Conservation (phyloP, 169 alveolate species). For the Cryptosporidium sp. region DNA sequence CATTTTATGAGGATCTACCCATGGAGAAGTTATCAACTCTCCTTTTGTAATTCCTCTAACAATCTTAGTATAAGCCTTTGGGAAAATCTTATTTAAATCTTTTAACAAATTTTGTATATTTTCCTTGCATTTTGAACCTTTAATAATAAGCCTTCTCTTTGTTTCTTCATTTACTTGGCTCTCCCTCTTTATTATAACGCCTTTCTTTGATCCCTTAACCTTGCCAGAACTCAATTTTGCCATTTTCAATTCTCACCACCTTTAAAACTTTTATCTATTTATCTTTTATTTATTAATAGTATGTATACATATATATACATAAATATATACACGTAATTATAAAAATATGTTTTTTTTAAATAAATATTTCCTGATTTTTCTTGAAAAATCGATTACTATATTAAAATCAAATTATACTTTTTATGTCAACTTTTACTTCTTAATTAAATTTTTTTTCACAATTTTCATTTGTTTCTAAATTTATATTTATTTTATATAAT, state of each 20-base stretch:
- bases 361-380: neutral
- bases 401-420: neutral
- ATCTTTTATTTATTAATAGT: neutral
- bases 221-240: conserved; percentile 32
- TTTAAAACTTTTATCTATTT: too few species aligned
- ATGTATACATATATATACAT: neutral
- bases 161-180: conserved; percentile 68
- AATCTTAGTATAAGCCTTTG: conserved; percentile 48
- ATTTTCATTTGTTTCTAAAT: neutral
- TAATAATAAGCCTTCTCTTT: conserved; percentile 57
- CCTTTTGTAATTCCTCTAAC: conserved; percentile 60
- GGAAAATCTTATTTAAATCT: conserved; percentile 51
- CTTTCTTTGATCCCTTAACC: conserved; percentile 49
- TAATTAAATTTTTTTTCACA: neutral
- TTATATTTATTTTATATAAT: neutral
- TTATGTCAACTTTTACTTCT: neutral
- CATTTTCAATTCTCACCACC: neutral
- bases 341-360: neutral
- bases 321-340: too few species aligned
- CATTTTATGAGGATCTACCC: conserved; percentile 57
- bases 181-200: conserved; percentile 34
- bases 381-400: neutral
- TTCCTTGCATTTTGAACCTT: conserved; percentile 69
- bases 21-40: conserved; percentile 43
- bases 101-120: conserved; percentile 35